Percentiles rank a stretch among this genome's conserved stretches.
Conservation (phyloP, 1,284 basidiomycete genomes). For the Rhodotorula mucilaginosa region DNA sequence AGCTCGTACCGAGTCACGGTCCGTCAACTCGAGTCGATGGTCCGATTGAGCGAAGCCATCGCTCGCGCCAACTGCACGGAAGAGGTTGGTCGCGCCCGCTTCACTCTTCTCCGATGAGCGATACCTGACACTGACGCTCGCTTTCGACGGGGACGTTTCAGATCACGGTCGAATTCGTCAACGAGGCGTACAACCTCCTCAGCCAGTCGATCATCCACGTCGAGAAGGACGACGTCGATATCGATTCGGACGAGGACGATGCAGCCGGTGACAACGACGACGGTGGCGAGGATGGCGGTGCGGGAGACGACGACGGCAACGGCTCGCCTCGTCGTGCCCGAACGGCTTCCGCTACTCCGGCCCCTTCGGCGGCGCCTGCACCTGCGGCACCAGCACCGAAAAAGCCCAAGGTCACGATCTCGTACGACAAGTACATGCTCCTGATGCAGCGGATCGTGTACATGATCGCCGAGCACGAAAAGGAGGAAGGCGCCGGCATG, state of each 20-base stretch:
- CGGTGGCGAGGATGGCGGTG: conserved; percentile 45
- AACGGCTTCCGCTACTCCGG: conserved; percentile 30
- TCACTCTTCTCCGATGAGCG: not conserved
- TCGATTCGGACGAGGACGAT: conserved; percentile 63
- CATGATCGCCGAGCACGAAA: conserved; percentile 75
- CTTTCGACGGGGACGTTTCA: conserved; percentile 48
- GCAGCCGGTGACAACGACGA: conserved; percentile 46
- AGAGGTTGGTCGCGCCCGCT: conserved; percentile 58
- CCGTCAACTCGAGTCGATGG: conserved; percentile 94
- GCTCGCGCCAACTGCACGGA: conserved; percentile 92
- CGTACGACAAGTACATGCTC: conserved; percentile 89
- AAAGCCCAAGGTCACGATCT: conserved; percentile 82
- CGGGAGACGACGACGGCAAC: conserved; percentile 44
- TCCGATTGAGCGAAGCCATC: conserved; percentile 93
- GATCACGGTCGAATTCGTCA: conserved; percentile 89
- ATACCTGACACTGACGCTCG: not conserved
- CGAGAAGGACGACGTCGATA: conserved; percentile 97
- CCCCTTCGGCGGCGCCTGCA: conserved; percentile 33
- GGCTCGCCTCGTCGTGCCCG: conserved; percentile 36
- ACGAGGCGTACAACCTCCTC: conserved; percentile 89
- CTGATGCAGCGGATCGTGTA: conserved; percentile 85
- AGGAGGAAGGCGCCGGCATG: conserved; percentile 70
- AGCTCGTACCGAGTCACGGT: conserved; percentile 96
- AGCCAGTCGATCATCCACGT: conserved; percentile 99
- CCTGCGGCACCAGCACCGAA: conserved; percentile 44